Base-by-base conservation (phyloP, 768 basidiomycete genomes). In the Lyophyllum semitale region DNA sequence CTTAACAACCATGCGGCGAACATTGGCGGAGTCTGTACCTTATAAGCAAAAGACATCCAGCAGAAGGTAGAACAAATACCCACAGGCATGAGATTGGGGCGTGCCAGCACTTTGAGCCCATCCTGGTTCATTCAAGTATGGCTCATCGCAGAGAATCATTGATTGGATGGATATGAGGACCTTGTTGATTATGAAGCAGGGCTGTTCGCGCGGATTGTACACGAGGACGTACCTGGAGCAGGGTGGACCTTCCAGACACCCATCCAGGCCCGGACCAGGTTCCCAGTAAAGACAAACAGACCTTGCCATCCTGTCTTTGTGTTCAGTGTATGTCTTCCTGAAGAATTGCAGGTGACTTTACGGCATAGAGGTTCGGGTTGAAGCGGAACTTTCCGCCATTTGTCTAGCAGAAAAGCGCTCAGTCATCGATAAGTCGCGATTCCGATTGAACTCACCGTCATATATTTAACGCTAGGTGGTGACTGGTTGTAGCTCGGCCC, bases 261-360 rank as follows among this genome's bases (percentile, higher is more conserved):
- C 95, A 97, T 22, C 95, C 95, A 22, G 95, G 95, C 1, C 95
- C 95, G 17, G 75, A 69, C 95, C 95, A 97, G 12, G 95, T 97
- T 27, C 95, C 95, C 22, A 97, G 79, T 17, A 97, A 75, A 23
- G 91, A 93, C 32, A 96, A 73, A 69, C 95, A 97, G 15, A 98
- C 95, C 78, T 98, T 98, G 45, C 93, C 93, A 64, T 95, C 93
- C 87, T 91, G 55, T 15, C 57, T 18, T 20, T 17, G 1, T n/a
- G 27, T 13, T 54, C 20, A 43, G 20, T 48, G 29, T 5, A 1
- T 15, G 22, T n/a, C 30, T 15, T 47, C 20, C 15, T 15, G 8
- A 27, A 49, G 8, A 5, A 35, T 20, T 8, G 13, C n/a, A 44
- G 35, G 33, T 29, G 41, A 15, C 29, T 82, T 63, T 68, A 89